A percentile compares a stretch with the other conserved stretches of the same genome.
Evolutionary conservation across 2,329 filamentous ascomycete genomes (phyloP).

Genomic region (Aspergillus aculeatinus): DNA sequence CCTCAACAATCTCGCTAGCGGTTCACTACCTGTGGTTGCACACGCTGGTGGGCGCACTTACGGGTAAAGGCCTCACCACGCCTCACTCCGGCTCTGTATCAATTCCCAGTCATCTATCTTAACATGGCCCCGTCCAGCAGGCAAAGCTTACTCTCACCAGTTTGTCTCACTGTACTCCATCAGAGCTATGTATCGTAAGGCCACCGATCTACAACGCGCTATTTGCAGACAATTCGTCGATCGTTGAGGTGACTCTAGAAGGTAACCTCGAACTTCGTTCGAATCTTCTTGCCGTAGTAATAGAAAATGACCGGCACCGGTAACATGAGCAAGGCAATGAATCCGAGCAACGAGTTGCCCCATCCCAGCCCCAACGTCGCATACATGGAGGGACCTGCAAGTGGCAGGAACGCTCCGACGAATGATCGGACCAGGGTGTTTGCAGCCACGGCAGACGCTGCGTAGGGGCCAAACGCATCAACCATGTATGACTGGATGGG

Average conservation of each 20-base stretch:
- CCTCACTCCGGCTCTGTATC: too few relatives aligned
- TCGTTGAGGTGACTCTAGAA: neutral
- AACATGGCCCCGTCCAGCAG: neutral
- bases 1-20: neutral
- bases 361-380: neutral
- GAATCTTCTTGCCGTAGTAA: neutral
- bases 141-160: neutral
- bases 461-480: neutral
- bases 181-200: neutral
- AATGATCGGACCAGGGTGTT: neutral
- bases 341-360: slow-evolving; percentile 4
- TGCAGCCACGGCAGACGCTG: neutral
- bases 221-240: neutral
- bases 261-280: neutral
- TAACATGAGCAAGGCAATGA: neutral
- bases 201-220: neutral
- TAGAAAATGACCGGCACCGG: neutral
- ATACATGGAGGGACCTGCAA: slow-evolving; percentile 6
- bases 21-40: neutral
- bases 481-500: slow-evolving; percentile 3
- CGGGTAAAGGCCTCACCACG: neutral
- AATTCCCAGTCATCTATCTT: neutral
- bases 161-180: neutral
- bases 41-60: neutral
- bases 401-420: neutral